A percentile compares a stretch with the other conserved stretches of the same genome.
Evolutionary conservation across 106 monocot genomes (phyloP).

Genomic region (Platanthera guangdongensis): DNA sequence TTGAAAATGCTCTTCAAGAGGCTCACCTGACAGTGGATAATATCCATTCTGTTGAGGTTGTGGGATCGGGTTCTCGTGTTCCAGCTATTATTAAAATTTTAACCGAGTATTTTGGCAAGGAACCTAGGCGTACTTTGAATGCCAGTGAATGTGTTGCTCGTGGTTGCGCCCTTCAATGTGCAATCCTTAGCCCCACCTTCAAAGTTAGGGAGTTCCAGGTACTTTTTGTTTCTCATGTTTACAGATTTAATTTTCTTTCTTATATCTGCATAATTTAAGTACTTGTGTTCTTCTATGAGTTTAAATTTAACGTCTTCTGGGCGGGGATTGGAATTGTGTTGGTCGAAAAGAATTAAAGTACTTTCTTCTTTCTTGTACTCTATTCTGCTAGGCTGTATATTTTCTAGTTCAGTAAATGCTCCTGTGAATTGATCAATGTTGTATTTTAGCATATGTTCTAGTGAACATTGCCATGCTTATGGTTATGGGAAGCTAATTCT

Average conservation of each 20-base stretch:
- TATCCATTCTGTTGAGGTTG: slow-evolving; percentile 51
- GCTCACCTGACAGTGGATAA: slow-evolving; percentile 26
- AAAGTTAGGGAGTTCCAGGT: slow-evolving; percentile 69
- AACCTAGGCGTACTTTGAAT: slow-evolving; percentile 54
- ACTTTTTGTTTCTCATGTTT: slow-evolving; percentile 1
- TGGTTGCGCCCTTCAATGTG: slow-evolving; percentile 61
- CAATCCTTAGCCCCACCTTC: slow-evolving; percentile 52
- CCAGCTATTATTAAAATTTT: slow-evolving; percentile 45
- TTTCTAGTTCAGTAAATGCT: neutral
- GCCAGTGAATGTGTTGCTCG: slow-evolving; percentile 66
- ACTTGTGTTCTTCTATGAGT: neutral
- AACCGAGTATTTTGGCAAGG: slow-evolving; percentile 43
- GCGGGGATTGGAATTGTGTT: neutral
- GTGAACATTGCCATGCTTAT: too few species aligned
- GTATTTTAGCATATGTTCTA: neutral
- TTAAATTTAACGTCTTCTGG: neutral
- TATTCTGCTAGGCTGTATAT: neutral
- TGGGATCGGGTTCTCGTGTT: slow-evolving; percentile 60
- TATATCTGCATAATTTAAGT: neutral
- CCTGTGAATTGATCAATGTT: neutral
- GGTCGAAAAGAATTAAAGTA: neutral
- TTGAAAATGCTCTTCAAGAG: slow-evolving; percentile 34
- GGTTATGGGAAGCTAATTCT: neutral
- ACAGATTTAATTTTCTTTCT: neutral
- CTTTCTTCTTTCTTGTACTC: neutral